A percentile compares a stretch with the other conserved stretches of the same genome.
Conservation (phyloP, 768 basidiomycete genomes). For the Polyporus arcularius region DNA sequence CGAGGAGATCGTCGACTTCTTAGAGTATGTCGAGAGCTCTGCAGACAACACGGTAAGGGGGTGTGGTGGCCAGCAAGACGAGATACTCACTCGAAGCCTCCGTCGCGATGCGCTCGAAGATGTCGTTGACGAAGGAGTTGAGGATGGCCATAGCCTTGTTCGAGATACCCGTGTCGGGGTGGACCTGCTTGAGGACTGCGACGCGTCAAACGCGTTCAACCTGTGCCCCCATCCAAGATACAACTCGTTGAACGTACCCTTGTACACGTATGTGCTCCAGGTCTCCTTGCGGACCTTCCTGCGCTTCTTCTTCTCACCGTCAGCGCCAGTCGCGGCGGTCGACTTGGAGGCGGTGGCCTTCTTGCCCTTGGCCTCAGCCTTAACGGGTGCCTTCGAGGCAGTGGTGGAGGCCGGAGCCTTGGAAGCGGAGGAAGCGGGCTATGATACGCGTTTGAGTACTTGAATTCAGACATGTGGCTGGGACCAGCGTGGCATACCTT, state of each 20-base stretch:
- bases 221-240: not conserved
- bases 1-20: conserved; percentile 91
- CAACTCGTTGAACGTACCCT: conserved; percentile 46
- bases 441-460: conserved; percentile 1
- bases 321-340: conserved; percentile 45
- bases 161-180: conserved; percentile 92
- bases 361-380: conserved; percentile 39
- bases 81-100: conserved; percentile 63
- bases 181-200: conserved; percentile 84
- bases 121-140: conserved; percentile 84
- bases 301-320: conserved; percentile 76
- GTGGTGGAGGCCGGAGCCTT: conserved; percentile 54
- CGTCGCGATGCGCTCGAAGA: conserved; percentile 78
- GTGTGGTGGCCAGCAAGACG: not conserved
- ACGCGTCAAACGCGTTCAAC: not conserved
- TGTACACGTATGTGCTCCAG: conserved; percentile 85
- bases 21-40: conserved; percentile 84
- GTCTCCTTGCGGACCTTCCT: conserved; percentile 81
- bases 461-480: not conserved
- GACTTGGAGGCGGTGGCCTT: conserved; percentile 65
- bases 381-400: conserved; percentile 41
- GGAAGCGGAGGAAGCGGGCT: conserved; percentile 54
- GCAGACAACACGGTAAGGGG: not conserved
- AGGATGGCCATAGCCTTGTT: conserved; percentile 87
- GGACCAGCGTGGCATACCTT: conserved; percentile 23